Percentiles rank a stretch among this genome's conserved stretches.
Conservation (phyloP, 2,329 filamentous ascomycete genomes). For the Fusarium sp. region DNA sequence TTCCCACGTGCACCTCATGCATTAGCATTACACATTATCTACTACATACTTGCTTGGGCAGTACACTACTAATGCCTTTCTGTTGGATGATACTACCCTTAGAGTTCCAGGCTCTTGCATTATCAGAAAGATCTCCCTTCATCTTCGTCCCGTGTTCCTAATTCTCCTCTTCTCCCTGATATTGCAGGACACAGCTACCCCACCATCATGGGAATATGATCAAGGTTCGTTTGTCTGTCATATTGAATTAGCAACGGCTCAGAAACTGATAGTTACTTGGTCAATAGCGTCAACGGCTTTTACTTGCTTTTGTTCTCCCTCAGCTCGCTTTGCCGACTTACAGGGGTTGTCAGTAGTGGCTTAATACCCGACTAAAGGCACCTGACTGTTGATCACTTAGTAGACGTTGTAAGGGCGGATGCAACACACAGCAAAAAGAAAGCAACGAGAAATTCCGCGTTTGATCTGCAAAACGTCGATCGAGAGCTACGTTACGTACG, state of each 20-base stretch:
- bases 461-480: conserved; percentile 36
- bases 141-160: background rate
- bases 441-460: conserved; percentile 13
- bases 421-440: conserved; percentile 16
- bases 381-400: conserved; percentile 22
- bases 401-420: conserved; percentile 15
- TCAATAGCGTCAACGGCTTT: background rate
- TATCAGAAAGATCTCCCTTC: conserved; percentile 1
- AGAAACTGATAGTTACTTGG: conserved; percentile 1
- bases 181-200: conserved; percentile 15
- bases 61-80: background rate
- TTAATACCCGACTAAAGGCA: conserved; percentile 23
- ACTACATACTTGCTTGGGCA: background rate
- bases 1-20: conserved; percentile 2
- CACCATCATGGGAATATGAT: conserved; percentile 3
- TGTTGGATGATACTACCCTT: conserved; percentile 23
- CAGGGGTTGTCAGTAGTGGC: conserved; percentile 11
- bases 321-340: background rate
- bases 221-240: conserved; percentile 24
- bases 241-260: conserved; percentile 16
- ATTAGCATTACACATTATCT: background rate
- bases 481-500: background rate
- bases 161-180: conserved; percentile 5
- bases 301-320: conserved; percentile 13
- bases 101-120: conserved; percentile 18